A percentile compares a stretch with the other conserved stretches of the same genome.
Conservation (phyloP, 352 stramenopile genomes). For the Phytophthora constricta region DNA sequence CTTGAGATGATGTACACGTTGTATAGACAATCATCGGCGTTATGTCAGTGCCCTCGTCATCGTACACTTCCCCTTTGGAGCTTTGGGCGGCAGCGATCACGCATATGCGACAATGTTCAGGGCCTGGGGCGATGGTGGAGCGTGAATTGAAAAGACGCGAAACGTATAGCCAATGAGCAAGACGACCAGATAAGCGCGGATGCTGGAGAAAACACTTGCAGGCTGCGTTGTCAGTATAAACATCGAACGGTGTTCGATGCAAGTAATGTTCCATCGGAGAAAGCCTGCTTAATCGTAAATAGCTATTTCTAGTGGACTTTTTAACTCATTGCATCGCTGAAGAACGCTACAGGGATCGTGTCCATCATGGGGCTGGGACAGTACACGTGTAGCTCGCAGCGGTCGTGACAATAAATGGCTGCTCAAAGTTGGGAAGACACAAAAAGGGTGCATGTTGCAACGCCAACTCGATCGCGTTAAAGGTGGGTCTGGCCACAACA, state of each 20-base stretch:
- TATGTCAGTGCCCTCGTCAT: too few relatives aligned
- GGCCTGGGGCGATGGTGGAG: slow-evolving; percentile 5
- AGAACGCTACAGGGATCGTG: slow-evolving; percentile 34
- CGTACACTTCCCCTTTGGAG: neutral
- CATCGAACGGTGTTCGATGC: slow-evolving; percentile 2
- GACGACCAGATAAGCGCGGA: slow-evolving; percentile 9
- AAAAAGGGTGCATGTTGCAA: slow-evolving; percentile 36
- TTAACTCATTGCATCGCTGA: slow-evolving; percentile 27
- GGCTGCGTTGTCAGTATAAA: slow-evolving; percentile 6
- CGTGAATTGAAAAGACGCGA: slow-evolving; percentile 7
- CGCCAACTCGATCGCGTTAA: slow-evolving; percentile 20
- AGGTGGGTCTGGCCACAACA: slow-evolving; percentile 15
- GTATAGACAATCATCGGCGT: too few relatives aligned
- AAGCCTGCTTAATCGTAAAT: neutral
- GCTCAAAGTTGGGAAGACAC: slow-evolving; percentile 22
- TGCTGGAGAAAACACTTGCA: slow-evolving; percentile 15
- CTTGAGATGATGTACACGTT: too few relatives aligned
- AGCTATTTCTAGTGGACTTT: neutral
- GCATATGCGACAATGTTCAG: slow-evolving; percentile 5
- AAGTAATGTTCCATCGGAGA: slow-evolving; percentile 2
- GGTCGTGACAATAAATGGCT: slow-evolving; percentile 36
- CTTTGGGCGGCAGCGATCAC: neutral
- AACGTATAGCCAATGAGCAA: slow-evolving; percentile 9
- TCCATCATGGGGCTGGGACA: neutral
- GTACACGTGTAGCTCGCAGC: slow-evolving; percentile 21